These are phyloP conservation scores for Coemansia sp. DNA, from an alignment of 192 early-diverging fungal species.

Conservation along the genomic window DNA sequence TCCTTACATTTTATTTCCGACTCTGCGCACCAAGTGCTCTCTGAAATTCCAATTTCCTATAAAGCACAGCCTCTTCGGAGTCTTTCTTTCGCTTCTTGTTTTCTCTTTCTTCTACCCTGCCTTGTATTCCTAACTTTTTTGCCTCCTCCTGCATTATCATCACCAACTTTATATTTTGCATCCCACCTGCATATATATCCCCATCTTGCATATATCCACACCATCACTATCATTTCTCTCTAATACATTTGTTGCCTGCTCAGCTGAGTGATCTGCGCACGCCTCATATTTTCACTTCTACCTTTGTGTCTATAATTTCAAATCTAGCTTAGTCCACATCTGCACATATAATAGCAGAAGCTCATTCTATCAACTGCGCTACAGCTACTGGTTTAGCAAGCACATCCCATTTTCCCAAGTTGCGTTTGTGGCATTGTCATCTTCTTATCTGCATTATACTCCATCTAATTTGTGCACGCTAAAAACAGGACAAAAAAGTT, in stretches of 20 bases:
- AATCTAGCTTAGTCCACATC: neutral
- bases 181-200: neutral
- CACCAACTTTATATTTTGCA: neutral
- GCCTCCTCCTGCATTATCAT: neutral
- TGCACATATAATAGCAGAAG: neutral
- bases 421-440: neutral
- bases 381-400: neutral
- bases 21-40: neutral
- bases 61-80: neutral
- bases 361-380: neutral
- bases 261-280: constrained; percentile 4
- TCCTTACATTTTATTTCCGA: neutral
- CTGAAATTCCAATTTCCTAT: neutral
- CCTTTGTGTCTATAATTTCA: neutral
- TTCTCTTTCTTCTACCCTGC: neutral
- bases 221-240: neutral
- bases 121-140: neutral
- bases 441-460: neutral
- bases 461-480: neutral
- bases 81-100: neutral
- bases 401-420: neutral
- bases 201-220: constrained; percentile 2
- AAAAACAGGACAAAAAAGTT: neutral
- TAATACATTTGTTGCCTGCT: neutral
- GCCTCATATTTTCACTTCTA: neutral